These are phyloP conservation scores for Lichtheimia ornata DNA, from an alignment of 371 early-diverging fungal genomes.

Conservation along the genomic window DNA sequence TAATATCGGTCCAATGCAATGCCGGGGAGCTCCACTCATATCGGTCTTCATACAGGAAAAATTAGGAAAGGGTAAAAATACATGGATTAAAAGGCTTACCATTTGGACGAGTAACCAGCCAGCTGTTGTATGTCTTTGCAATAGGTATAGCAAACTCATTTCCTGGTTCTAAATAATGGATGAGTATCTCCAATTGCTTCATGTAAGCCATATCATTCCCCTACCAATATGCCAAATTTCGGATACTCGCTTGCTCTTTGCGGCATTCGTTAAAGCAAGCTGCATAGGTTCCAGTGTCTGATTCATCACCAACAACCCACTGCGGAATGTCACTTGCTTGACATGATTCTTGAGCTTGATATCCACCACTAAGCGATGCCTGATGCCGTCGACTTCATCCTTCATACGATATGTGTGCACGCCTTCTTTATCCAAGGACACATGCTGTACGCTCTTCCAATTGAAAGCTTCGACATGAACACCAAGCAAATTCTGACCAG, in stretches of 20 bases:
- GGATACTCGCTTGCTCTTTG: constrained; percentile 35
- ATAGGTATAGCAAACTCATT: constrained; percentile 71
- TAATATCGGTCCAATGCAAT: constrained; percentile 72
- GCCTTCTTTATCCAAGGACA: constrained; percentile 79
- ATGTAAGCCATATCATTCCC: background rate
- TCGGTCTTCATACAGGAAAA: background rate
- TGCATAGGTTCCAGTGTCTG: constrained; percentile 35
- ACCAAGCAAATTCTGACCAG: constrained; percentile 63
- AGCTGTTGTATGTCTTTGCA: constrained; percentile 56
- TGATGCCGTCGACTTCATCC: constrained; percentile 62
- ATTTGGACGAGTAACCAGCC: constrained; percentile 68
- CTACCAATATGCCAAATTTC: constrained; percentile 32
- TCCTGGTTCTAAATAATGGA: constrained; percentile 37
- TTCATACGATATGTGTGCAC: constrained; percentile 59
- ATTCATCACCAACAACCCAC: constrained; percentile 69
- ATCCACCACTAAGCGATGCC: constrained; percentile 75
- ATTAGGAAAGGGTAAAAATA: no score
- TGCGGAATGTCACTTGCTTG: constrained; percentile 80
- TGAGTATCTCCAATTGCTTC: background rate
- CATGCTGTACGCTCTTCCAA: constrained; percentile 74
- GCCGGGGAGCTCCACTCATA: constrained; percentile 71
- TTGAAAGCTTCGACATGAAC: constrained; percentile 66
- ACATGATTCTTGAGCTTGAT: constrained; percentile 71
- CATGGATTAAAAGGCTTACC: constrained; percentile 28
- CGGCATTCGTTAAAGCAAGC: constrained; percentile 50